Evolutionary conservation across 2,329 filamentous ascomycete species (phyloP).

Genomic region (Monosporascus sp.): DNA sequence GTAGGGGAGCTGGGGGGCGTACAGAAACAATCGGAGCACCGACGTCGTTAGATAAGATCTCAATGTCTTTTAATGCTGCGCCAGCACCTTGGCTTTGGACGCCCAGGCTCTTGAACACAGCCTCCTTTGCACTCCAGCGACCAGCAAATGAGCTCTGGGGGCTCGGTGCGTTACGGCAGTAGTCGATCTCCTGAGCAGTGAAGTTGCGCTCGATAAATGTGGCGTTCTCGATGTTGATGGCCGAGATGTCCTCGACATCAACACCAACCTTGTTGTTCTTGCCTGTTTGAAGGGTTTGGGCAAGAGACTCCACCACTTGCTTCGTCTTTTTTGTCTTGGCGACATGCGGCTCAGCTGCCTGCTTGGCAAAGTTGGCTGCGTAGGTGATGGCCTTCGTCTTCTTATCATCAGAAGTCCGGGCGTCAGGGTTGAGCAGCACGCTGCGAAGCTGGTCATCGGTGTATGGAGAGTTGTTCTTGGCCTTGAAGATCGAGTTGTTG

Average conservation of each 20-base stretch:
- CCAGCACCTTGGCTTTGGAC: constrained; percentile 83
- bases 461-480: constrained; percentile 89
- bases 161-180: constrained; percentile 74
- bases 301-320: constrained; percentile 72
- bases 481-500: constrained; percentile 96
- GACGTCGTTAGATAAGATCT: constrained; percentile 74
- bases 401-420: constrained; percentile 78
- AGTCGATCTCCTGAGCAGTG: constrained; percentile 73
- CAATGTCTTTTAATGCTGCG: constrained; percentile 88
- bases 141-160: constrained; percentile 90
- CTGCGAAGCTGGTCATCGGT: constrained; percentile 78
- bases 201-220: constrained; percentile 96
- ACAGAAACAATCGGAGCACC: constrained; percentile 82
- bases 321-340: constrained; percentile 57
- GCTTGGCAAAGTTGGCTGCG: constrained; percentile 63
- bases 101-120: constrained; percentile 94
- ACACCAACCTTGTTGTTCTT: constrained; percentile 78
- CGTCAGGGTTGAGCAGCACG: constrained; percentile 90
- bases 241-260: constrained; percentile 82
- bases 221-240: constrained; percentile 88
- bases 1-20: constrained; percentile 37
- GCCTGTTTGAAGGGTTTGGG: constrained; percentile 47
- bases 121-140: constrained; percentile 96
- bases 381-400: constrained; percentile 77
- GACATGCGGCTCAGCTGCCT: constrained; percentile 43